These are phyloP conservation scores for Teunomyces lycoperdinae DNA, from an alignment of 805 yeast genomes.

Conservation along the genomic window DNA sequence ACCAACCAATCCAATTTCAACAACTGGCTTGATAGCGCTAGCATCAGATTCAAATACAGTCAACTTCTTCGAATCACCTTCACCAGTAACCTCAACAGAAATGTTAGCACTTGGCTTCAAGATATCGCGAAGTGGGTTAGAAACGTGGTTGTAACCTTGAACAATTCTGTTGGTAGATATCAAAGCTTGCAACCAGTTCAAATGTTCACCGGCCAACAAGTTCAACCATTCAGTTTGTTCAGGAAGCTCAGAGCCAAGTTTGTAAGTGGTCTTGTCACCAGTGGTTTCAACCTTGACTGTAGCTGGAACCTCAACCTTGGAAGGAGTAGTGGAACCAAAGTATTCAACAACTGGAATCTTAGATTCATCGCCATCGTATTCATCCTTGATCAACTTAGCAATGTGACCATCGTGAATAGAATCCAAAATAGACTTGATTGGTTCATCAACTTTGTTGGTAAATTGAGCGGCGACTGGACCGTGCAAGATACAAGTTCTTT, in stretches of 20 bases:
- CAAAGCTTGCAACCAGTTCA: slow-evolving; percentile 91
- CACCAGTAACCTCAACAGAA: slow-evolving; percentile 55
- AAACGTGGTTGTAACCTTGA: slow-evolving; percentile 76
- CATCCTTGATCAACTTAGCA: slow-evolving; percentile 60
- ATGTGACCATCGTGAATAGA: slow-evolving; percentile 89
- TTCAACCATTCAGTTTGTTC: slow-evolving; percentile 61
- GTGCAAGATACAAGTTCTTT: slow-evolving; percentile 97
- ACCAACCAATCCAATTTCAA: slow-evolving; percentile 53
- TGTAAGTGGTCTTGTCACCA: slow-evolving; percentile 22
- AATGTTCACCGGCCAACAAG: slow-evolving; percentile 72
- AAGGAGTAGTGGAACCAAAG: slow-evolving; percentile 64
- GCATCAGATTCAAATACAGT: slow-evolving; percentile 68
- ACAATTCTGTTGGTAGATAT: slow-evolving; percentile 75
- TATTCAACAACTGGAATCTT: slow-evolving; percentile 86
- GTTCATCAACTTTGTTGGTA: slow-evolving; percentile 85
- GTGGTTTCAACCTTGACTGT: slow-evolving; percentile 31
- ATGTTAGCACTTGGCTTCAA: slow-evolving; percentile 69
- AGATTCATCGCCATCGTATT: slow-evolving; percentile 66
- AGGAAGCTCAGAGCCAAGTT: slow-evolving; percentile 37
- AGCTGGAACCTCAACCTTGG: slow-evolving; percentile 21
- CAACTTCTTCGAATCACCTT: slow-evolving; percentile 56
- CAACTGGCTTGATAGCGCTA: slow-evolving; percentile 67
- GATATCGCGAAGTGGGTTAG: slow-evolving; percentile 77
- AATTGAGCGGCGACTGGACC: slow-evolving; percentile 98
- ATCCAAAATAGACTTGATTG: slow-evolving; percentile 87